phyloP scores from a whole-genome alignment of 2,329 filamentous ascomycete genomes.

The Exserohilum rostratum region DNA sequence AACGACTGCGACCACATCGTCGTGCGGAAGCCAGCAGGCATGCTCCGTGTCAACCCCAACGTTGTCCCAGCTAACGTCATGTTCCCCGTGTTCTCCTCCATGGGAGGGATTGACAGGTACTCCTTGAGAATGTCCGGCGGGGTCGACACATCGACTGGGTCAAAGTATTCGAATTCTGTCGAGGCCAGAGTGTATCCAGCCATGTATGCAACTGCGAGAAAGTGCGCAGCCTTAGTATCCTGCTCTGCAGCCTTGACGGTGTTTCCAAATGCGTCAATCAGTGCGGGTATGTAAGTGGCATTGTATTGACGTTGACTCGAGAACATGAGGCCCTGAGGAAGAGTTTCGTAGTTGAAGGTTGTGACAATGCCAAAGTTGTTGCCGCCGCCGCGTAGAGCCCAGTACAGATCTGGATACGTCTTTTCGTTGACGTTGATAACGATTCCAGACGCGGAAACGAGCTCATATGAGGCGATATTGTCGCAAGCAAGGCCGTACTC shows the following conservation, averaged over 20 bases:
- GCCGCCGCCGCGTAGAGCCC: constrained; percentile 44
- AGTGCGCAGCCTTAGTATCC: constrained; percentile 29
- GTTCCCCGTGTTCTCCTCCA: constrained; percentile 23
- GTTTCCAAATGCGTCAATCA: constrained; percentile 27
- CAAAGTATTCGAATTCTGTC: constrained; percentile 26
- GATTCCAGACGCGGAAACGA: constrained; percentile 27
- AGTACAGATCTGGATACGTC: constrained; percentile 49
- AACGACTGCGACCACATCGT: constrained; percentile 37
- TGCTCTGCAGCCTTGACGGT: constrained; percentile 19
- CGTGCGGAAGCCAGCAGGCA: constrained; percentile 24
- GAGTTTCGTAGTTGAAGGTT: constrained; percentile 27
- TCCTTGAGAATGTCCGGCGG: constrained; percentile 27
- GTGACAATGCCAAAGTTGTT: constrained; percentile 47
- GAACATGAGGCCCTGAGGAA: constrained; percentile 17
- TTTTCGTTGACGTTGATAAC: constrained; percentile 22
- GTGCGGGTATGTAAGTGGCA: constrained; percentile 12
- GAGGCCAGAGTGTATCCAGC: constrained; percentile 17
- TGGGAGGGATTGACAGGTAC: constrained; percentile 24
- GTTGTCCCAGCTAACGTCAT: constrained; percentile 23
- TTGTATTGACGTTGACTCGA: constrained; percentile 11
- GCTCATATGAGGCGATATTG: constrained; percentile 44
- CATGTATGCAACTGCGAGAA: constrained; percentile 24
- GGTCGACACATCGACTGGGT: constrained; percentile 19
- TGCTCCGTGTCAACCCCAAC: constrained; percentile 12
- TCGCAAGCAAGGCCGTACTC: constrained; percentile 34